Base-by-base conservation (phyloP, 352 stramenopile genomes). In the Blastocystis hominis region DNA sequence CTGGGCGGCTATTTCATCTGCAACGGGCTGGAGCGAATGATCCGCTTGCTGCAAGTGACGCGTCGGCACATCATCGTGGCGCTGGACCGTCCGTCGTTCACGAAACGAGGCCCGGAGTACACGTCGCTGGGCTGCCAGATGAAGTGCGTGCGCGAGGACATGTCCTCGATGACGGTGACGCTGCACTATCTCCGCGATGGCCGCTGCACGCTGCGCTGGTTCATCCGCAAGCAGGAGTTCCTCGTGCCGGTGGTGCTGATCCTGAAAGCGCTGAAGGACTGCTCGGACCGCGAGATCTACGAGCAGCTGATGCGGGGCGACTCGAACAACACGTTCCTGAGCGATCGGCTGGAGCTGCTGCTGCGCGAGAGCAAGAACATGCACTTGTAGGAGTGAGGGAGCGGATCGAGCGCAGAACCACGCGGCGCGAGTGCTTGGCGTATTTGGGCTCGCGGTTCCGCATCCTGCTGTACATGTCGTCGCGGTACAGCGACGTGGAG, bases 1-100 rank as follows among this genome's bases (percentile, higher is more conserved):
- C 95, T 98, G 91, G 97, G 97, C 68, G 96, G 96, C 55, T 98
- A 98, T 89, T 99, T 99, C 88, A 97, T 99, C 84, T 96, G 98
- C 89, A 98, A 97, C 90, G 97, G 97, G 42, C 98, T 98, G 91
- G 97, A 99, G 91, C 93, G 96, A 80, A 96, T 96, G 79, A 95
- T 99, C 56, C 93, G 97, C 88, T 90, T 99, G 87, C 91, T 99
- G 87, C 96, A 99, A 91, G 94, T 97, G 61, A 92, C 92, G 42
- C 90, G 93, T 34, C 87, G 92, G 3, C 95, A 97, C 90, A 90
- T 94, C 89, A 89, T 92, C 36, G 90, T 93, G 40, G 95, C 95
- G 3, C 95, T 99, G 89, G 93, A 95, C 88, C 94, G 97, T 90
- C 93, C 93, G n/a, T 96, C 96, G 17, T 99, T 98, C 90, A 95